Evolutionary conservation across 805 yeast genomes (phyloP).

Genomic region (Tetrapisispora nanseiensis): DNA sequence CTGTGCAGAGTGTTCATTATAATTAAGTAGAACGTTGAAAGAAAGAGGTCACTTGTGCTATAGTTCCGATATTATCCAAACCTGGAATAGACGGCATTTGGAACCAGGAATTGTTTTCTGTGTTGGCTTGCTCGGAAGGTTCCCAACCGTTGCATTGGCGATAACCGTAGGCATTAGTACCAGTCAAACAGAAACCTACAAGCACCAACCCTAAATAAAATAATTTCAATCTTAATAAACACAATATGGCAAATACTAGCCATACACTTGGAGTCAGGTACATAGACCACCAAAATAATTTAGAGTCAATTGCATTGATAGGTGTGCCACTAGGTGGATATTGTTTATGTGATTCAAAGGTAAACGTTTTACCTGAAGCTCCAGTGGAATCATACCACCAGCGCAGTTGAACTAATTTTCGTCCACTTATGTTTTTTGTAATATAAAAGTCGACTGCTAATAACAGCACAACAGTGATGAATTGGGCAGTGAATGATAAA

Average conservation of each 20-base stretch:
- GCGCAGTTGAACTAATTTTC: slow-evolving; percentile 79
- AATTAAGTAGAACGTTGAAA: slow-evolving; percentile 13
- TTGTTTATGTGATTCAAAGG: slow-evolving; percentile 28
- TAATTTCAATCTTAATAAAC: slow-evolving; percentile 68
- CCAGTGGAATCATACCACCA: slow-evolving; percentile 88
- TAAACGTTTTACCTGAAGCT: slow-evolving; percentile 18
- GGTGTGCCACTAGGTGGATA: slow-evolving; percentile 26
- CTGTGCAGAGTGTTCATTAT: too few species aligned
- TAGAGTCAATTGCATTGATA: slow-evolving; percentile 87
- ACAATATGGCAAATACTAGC: slow-evolving; percentile 65
- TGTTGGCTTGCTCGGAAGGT: slow-evolving; percentile 11
- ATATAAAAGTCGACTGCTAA: slow-evolving; percentile 91
- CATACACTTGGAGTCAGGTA: slow-evolving; percentile 71
- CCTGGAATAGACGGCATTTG: slow-evolving; percentile 23
- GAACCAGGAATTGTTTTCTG: slow-evolving; percentile 19
- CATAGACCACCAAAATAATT: slow-evolving; percentile 73
- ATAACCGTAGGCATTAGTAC: slow-evolving; percentile 82
- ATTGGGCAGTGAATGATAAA: slow-evolving; percentile 36
- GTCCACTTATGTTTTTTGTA: slow-evolving; percentile 81
- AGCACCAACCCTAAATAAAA: slow-evolving; percentile 51
- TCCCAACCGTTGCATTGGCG: slow-evolving; percentile 90
- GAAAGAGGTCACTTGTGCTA: slow-evolving; percentile 21
- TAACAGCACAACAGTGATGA: slow-evolving; percentile 65
- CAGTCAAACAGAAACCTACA: slow-evolving; percentile 61
- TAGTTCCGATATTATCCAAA: slow-evolving; percentile 18